Evolutionary conservation across 148 eudicot genomes (phyloP), one percentile per base, ranked within the genome.

Genomic region (Rhododendron vialii): DNA sequence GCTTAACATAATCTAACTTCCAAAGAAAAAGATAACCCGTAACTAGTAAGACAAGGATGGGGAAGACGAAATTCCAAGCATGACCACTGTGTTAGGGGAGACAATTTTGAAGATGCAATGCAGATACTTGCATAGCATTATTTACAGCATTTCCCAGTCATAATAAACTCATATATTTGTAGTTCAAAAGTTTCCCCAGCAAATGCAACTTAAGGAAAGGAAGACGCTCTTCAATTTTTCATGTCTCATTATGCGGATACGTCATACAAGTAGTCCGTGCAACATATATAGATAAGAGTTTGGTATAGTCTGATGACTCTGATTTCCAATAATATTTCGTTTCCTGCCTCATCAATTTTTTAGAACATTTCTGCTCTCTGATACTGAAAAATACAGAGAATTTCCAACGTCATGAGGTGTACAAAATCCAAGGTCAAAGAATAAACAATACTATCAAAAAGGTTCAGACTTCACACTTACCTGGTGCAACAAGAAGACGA

Each of bases 401-500:
- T 55, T 18, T 35, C 47, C 18, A 82, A 38, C 2, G 5, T 43
- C 51, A 82, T 82, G 48, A 59, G 74, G 20, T 14, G 41, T 51
- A 13, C 1, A 11, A 14, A 78, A 80, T 51, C 63, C 38, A 13
- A 50, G 38, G 82, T 80, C 22, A 50, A 50, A 10, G 11, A 80
- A 80, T 80, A 80, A n/a, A 80, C 22, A 80, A 80, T 15, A 74
- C 35, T 26, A 80, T 30, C 67, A 35, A 35, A 59, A 10, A 65
- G 10, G 50, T 38, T 69, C 76, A 71, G 36, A 83, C 35, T 6
- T 71, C 3, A 33, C 22, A 59, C 41, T 22, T 90, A 93, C 98
- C 98, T 57, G 92, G 94, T 20, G 98, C 93, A 59, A 94, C 87
- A 17, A 96, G 93, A 84, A 93, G 89, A 36, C 98, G 95, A 88